These are phyloP conservation scores for Tylopilus sp. DNA, from an alignment of 768 basidiomycete genomes.

Conservation along the genomic window DNA sequence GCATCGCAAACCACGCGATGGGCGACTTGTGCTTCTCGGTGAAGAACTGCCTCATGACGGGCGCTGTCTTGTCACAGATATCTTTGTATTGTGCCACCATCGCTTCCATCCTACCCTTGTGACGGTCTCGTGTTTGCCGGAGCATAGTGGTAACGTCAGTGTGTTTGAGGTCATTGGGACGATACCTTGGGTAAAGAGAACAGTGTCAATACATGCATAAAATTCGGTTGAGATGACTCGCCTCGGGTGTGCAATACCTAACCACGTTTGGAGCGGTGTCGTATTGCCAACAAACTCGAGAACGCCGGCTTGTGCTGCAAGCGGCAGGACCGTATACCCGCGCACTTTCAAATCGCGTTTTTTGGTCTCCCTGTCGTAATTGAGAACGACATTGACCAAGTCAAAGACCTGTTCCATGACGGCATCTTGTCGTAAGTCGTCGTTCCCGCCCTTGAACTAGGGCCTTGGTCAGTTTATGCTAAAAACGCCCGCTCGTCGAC, in stretches of 20 bases:
- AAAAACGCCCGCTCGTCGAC: neutral
- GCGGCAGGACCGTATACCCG: constrained; percentile 86
- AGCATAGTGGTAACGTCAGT: constrained; percentile 31
- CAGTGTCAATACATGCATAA: neutral
- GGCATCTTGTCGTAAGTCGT: constrained; percentile 95
- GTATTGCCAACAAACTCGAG: constrained; percentile 91
- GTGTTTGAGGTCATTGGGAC: constrained; percentile 49
- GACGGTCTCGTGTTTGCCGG: constrained; percentile 30
- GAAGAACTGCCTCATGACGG: constrained; percentile 94
- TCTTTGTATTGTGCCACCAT: constrained; percentile 35
- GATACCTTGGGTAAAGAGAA: constrained; percentile 49
- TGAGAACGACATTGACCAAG: constrained; percentile 77
- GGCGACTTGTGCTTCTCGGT: constrained; percentile 86
- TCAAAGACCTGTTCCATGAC: constrained; percentile 99
- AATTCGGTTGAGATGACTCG: constrained; percentile 28
- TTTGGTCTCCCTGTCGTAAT: constrained; percentile 69
- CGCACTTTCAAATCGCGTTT: constrained; percentile 71
- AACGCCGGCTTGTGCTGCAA: constrained; percentile 76
- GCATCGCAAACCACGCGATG: constrained; percentile 88
- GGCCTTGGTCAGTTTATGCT: constrained; percentile 2
- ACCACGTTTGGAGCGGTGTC: constrained; percentile 57
- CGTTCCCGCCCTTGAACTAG: constrained; percentile 89
- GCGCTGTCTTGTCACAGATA: constrained; percentile 52
- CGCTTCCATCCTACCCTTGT: constrained; percentile 27
- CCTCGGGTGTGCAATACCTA: constrained; percentile 59